Evolutionary conservation across 257 asterid species (phyloP).

Genomic region (Rubia yunnanensis): DNA sequence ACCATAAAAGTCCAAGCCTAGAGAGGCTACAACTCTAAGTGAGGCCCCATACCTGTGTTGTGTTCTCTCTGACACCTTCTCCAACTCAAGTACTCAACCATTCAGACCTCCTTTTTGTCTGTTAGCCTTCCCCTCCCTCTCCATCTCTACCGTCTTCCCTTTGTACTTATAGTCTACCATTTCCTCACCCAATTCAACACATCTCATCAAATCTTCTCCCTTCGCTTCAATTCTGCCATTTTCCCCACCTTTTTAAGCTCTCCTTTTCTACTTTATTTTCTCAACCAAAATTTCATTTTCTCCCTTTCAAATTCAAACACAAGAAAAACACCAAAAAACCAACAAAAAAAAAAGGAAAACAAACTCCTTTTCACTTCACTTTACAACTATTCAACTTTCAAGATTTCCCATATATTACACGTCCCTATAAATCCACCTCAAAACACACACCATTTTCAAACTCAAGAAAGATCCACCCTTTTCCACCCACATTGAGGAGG

Average conservation of each 20-base stretch:
- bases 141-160: conserved; percentile 8
- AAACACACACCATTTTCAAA: background rate
- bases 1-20: conserved; percentile 17
- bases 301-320: background rate
- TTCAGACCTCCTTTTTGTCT: conserved; percentile 26
- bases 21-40: conserved; percentile 2
- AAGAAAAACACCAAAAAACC: background rate
- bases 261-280: background rate
- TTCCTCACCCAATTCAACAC: background rate
- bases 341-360: background rate
- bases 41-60: conserved; percentile 16
- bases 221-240: background rate
- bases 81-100: conserved; percentile 13
- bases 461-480: background rate
- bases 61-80: conserved; percentile 11
- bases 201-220: background rate
- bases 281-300: background rate
- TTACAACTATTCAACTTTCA: background rate
- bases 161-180: background rate
- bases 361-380: background rate
- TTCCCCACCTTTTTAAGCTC: background rate
- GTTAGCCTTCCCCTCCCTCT: conserved; percentile 6
- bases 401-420: background rate
- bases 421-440: conserved; percentile 13
- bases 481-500: background rate